Base-by-base conservation (phyloP, 2,329 filamentous ascomycete genomes). In the Alternaria tenuissima region DNA sequence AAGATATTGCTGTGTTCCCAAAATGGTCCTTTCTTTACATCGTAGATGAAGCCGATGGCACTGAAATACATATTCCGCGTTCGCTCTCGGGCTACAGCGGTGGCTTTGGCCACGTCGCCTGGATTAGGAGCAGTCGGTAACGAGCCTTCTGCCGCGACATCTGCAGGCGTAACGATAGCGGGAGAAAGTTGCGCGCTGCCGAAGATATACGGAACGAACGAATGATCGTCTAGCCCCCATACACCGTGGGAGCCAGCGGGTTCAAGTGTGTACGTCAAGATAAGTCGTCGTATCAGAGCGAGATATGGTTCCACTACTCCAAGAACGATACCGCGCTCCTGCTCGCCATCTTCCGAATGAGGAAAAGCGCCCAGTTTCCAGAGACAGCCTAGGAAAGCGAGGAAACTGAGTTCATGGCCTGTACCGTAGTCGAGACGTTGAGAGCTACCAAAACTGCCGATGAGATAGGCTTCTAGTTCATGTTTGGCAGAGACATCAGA, bases 161-260 rank as follows among this genome's bases (percentile, higher is more conserved):
- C 77, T 18, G 73, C 71, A 2, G 82, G 77, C 1, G 82, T 81
- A 1, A 59, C 63, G 65, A 97, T 91, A 1, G 94, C 86, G 0
- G 93, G 90, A 9, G 90, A 90, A 41, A 96, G 84, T 76, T 99
- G 95, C 0, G 95, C 94, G 2, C 94, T 97, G 32, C 95, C 95
- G 65, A 98, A 94, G 57, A 99, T 92, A 78, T 98, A 99, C 0
- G 95, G 91, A 26, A 95, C 79, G 77, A 99, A 98, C 8, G 89
- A 94, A 79, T 99, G 94, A 77, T 99, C 95, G 76, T 99, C 95
- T n/a, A 99, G 85, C 20, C 95, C 95, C 95, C 95, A 99, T 20
- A 99, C 95, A 3, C 95, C 95, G 75, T 98, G 95, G 1, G 94
- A 96, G 3, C 95, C 95, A 6, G 95, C 95, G 4, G 95, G 95